phyloP scores from a whole-genome alignment of 2,329 filamentous ascomycete genomes.

The Aspergillus sp. region DNA sequence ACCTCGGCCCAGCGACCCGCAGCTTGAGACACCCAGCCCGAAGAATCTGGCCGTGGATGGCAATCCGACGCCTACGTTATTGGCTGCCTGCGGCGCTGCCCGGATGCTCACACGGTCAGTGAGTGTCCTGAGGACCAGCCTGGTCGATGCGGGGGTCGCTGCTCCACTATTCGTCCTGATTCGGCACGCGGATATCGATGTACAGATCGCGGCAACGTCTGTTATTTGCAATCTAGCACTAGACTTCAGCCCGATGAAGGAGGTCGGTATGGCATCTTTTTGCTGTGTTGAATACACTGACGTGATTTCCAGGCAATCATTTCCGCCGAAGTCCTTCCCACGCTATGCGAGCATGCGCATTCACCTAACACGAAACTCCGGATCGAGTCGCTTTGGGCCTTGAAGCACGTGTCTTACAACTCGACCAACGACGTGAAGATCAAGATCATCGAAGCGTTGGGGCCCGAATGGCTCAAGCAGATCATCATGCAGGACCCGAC shows the following conservation, averaged over 20 bases:
- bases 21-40: conserved; percentile 17
- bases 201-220: conserved; percentile 77
- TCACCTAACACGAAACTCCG: conserved; percentile 70
- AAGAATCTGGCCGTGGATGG: conserved; percentile 49
- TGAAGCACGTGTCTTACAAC: conserved; percentile 79
- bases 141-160: conserved; percentile 78
- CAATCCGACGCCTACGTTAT: conserved; percentile 68
- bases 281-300: conserved; percentile 5
- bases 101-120: conserved; percentile 78
- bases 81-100: conserved; percentile 75
- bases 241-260: conserved; percentile 84
- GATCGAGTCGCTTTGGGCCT: conserved; percentile 80
- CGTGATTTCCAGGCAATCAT: conserved; percentile 52
- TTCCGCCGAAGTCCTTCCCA: conserved; percentile 62
- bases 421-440: conserved; percentile 65
- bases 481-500: conserved; percentile 56
- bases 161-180: conserved; percentile 68
- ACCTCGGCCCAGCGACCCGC: conserved; percentile 35
- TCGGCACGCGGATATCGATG: conserved; percentile 62
- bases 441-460: conserved; percentile 65
- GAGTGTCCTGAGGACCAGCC: conserved; percentile 68
- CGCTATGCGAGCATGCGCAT: conserved; percentile 75
- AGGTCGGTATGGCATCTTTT: conserved; percentile 47
- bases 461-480: conserved; percentile 69
- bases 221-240: conserved; percentile 76